Conservation (phyloP, 202 grass and related monocot genomes). For the Setaria viridis region DNA sequence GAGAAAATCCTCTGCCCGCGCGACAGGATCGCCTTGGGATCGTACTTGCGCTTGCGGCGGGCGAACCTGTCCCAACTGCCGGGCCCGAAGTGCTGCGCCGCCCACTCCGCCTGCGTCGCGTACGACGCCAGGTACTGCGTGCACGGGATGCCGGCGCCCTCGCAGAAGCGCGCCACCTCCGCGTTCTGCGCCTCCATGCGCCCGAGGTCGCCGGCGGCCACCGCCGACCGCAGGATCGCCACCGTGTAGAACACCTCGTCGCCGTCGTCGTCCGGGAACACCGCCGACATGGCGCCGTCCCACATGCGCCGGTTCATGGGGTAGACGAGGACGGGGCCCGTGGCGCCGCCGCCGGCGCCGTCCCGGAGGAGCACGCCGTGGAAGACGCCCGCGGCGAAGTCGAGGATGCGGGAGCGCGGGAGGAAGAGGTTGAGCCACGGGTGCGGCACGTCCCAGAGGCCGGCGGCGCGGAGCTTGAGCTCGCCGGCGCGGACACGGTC, state of each 20-base stretch:
- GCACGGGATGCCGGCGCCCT: conserved; percentile 50
- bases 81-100: conserved; percentile 63
- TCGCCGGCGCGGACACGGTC: conserved; percentile 68
- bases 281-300: conserved; percentile 57
- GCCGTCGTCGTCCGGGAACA: conserved; percentile 49
- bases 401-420: conserved; percentile 68
- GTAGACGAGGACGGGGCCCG: conserved; percentile 68
- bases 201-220: conserved; percentile 32
- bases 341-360: neutral
- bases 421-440: conserved; percentile 93
- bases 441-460: conserved; percentile 74
- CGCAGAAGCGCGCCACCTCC: conserved; percentile 57
- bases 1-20: conserved; percentile 80
- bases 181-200: conserved; percentile 60
- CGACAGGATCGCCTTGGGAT: conserved; percentile 77
- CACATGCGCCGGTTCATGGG: conserved; percentile 77
- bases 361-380: conserved; percentile 56
- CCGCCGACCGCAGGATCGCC: conserved; percentile 57
- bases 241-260: conserved; percentile 83
- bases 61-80: conserved; percentile 58
- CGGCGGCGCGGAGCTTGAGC: conserved; percentile 49
- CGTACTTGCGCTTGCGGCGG: conserved; percentile 62
- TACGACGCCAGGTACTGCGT: conserved; percentile 71
- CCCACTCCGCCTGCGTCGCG: conserved; percentile 54
- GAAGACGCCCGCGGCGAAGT: conserved; percentile 70